Evolutionary conservation across 2,329 filamentous ascomycete genomes (phyloP), one percentile per base, ranked within the genome.

Genomic region (Fusarium verticillioides): DNA sequence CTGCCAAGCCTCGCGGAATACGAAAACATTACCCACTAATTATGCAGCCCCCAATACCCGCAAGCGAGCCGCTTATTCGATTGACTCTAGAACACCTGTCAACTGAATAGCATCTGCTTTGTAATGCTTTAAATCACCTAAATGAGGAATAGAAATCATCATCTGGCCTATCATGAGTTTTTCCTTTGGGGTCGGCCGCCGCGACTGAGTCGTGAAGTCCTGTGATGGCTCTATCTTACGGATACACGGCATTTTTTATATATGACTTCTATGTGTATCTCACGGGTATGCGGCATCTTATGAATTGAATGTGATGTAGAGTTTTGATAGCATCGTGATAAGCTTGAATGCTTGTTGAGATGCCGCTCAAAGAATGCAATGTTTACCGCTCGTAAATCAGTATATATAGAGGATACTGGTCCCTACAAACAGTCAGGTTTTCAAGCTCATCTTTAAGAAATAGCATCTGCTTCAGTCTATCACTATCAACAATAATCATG

Each of bases 351-450:
- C 19, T 16, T n/a, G 15, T 12, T 32, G 28, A 12, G 12, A 26
- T 26, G 11, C 15, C 12, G 11, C 16, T 15, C 11, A 2, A 23
- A 7, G 18, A 12, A 15, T 36, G 0, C 5, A 13, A 3, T 19
- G 1, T 26, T 23, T 36, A 9, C 47, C 5, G 5, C 8, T 9
- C 8, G 0, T 6, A 12, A n/a, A n/a, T n/a, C n/a, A n/a, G n/a
- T n/a, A n/a, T 39, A 54, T 54, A 39, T 28, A 54, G 50, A 39
- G 34, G 2, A 39, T 2, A n/a, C 7, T 7, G 3, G 19, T 4
- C 13, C 6, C 0, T 13, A 7, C 5, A 54, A 18, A 28, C 3
- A 28, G 7, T 21, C 32, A n/a, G 36, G 2, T 15, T 40, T 13
- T n/a, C 34, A n/a, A 54, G 3, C 10, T 6, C 26, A 40, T 28